These are phyloP conservation scores for Blastobotrys americana DNA, from an alignment of 805 yeast genomes.

Conservation along the genomic window DNA sequence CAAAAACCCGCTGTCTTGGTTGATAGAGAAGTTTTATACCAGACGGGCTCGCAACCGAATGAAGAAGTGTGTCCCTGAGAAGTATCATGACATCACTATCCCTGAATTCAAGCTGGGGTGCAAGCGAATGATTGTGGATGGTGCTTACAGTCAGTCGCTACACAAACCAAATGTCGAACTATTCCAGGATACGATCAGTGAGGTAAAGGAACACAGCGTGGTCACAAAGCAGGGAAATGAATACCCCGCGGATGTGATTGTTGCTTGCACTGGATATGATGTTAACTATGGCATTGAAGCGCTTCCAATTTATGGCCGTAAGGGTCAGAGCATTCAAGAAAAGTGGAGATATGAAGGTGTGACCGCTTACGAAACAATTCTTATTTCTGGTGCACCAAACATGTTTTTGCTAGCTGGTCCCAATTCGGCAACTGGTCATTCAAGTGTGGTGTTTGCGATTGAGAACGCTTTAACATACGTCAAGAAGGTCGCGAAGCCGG, in stretches of 20 bases:
- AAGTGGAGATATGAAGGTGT: conserved; percentile 13
- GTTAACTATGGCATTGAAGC: background rate
- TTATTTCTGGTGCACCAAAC: conserved; percentile 17
- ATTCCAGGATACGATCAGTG: conserved; percentile 10
- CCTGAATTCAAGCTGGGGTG: conserved; percentile 12
- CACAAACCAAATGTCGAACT: conserved; percentile 11
- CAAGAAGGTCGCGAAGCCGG: conserved; percentile 12
- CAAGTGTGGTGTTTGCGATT: conserved; percentile 14
- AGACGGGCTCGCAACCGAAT: conserved; percentile 8
- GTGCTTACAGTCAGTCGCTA: conserved; percentile 9
- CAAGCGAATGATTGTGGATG: conserved; percentile 13
- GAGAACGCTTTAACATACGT: conserved; percentile 15
- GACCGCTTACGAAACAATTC: conserved; percentile 16
- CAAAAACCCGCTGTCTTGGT: conserved; percentile 7
- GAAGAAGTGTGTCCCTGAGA: conserved; percentile 9
- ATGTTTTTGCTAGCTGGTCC: conserved; percentile 16
- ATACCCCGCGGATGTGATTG: conserved; percentile 16
- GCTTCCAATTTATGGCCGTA: conserved; percentile 11
- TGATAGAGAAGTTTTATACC: conserved; percentile 7
- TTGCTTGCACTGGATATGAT: conserved; percentile 18
- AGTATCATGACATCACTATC: conserved; percentile 12
- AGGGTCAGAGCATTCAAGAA: conserved; percentile 7
- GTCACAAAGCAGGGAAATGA: conserved; percentile 13
- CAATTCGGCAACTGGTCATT: conserved; percentile 18
- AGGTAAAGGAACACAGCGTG: conserved; percentile 11